Percentiles rank a stretch among this genome's conserved stretches.
Conservation (phyloP, 345 rosid genomes). For the Anastatica hierochuntica region DNA sequence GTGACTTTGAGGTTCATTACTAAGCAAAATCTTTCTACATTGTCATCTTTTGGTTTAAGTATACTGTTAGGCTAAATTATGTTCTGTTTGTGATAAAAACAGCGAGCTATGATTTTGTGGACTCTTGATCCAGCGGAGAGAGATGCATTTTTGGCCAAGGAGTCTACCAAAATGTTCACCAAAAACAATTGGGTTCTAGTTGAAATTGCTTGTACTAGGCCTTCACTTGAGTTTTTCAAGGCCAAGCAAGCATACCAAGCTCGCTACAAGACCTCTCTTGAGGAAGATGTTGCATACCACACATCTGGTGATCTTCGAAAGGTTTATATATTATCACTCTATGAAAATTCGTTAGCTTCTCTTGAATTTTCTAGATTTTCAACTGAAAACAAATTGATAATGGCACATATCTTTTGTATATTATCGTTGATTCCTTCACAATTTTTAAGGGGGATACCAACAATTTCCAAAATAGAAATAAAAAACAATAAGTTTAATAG, state of each 20-base stretch:
- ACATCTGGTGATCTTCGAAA: constrained; percentile 58
- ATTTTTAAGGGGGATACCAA: no score
- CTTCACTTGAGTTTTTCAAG: constrained; percentile 41
- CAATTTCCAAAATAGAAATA: no score
- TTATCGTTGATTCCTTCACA: no score
- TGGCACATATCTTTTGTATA: no score
- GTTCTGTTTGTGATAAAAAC: background rate
- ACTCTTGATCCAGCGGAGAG: constrained; percentile 59
- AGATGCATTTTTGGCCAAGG: constrained; percentile 56
- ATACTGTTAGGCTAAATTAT: background rate
- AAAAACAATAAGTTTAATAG: no score
- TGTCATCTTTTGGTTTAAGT: background rate
- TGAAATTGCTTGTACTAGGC: constrained; percentile 76
- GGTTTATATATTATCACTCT: constrained; percentile 21
- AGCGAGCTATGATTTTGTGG: constrained; percentile 59
- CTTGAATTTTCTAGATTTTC: no score
- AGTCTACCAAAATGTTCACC: constrained; percentile 60
- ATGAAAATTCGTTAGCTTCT: no score
- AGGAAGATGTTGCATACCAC: constrained; percentile 71
- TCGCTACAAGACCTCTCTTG: constrained; percentile 62
- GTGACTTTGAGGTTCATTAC: constrained; percentile 51
- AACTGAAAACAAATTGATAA: no score
- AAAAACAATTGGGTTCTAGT: constrained; percentile 64
- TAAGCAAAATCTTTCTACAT: background rate
- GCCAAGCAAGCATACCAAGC: constrained; percentile 70